Base-by-base conservation (phyloP, 2,329 filamentous ascomycete genomes). In the Chrysoporthe austroafricana region DNA sequence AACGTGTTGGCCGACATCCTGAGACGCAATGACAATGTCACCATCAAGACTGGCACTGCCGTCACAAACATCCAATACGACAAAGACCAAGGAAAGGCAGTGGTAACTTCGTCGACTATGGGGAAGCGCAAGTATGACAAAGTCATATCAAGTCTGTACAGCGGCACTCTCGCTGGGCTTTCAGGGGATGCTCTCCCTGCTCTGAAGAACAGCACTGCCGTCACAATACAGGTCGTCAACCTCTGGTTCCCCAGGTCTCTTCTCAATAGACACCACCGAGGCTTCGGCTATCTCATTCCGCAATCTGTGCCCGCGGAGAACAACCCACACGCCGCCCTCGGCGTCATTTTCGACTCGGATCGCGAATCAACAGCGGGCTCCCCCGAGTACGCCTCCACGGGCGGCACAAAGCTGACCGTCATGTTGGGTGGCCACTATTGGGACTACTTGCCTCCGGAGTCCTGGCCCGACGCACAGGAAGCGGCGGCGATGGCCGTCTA, bases 381-480 rank as follows among this genome's bases (percentile, higher is more conserved):
- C 59, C 64, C 66, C n/a, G 48, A 67, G 58, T 42, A 74, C 44
- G 66, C 21, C 34, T 36, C 34, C 16, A 63, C 43, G 46, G 75
- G 77, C 0, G 93, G 92, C 34, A 97, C 93, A 16, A 97, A 97
- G 77, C 79, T 98, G 64, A 97, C 95, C 18, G 92, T 98, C 73
- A 97, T 99, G 89, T 83, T 99, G 66, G 96, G 96, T 68, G 96
- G 96, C 1, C 94, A 97, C 79, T 93, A 92, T 86, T 98, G 93
- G 93, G 85, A 93, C 76, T 85, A 82, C 67, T 73, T 71, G 58
- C 73, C 70, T 1, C 63, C 73, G 0, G 63, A 68, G 11, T 80
- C 82, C 50, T 87, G 87, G 67, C 94, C 93, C 0, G 81, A 85
- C 62, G 84, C 89, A 70, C 82, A 89, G 16, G 85, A 91, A 71